A percentile compares a stretch with the other conserved stretches of the same genome.
Conservation (phyloP, 352 stramenopile species). For the Phytophthora foliorum region DNA sequence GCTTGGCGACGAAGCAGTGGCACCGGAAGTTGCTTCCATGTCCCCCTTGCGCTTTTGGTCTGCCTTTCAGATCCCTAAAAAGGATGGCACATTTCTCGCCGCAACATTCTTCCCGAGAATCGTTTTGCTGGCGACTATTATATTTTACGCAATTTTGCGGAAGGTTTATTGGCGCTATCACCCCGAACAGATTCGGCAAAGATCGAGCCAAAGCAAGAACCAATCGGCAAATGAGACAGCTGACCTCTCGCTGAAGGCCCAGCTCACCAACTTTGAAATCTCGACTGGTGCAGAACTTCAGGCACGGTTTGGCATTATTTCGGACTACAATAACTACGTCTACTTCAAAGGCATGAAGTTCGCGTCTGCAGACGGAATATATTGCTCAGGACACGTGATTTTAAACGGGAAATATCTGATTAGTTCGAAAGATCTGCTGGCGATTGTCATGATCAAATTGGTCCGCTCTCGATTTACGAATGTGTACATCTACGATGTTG, state of each 20-base stretch:
- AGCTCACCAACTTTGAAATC: constrained; percentile 44
- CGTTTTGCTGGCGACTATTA: constrained; percentile 19
- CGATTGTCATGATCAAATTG: constrained; percentile 37
- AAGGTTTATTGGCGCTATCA: constrained; percentile 24
- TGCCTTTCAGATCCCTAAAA: constrained; percentile 25
- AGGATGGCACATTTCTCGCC: constrained; percentile 26
- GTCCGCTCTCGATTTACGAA: constrained; percentile 22
- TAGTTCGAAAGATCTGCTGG: constrained; percentile 30
- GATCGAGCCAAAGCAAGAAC: constrained; percentile 12
- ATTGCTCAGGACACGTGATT: constrained; percentile 42
- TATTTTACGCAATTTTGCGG: constrained; percentile 17
- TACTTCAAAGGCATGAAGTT: constrained; percentile 47
- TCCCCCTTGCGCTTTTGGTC: constrained; percentile 32
- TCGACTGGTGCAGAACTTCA: constrained; percentile 41
- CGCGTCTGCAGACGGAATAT: constrained; percentile 39
- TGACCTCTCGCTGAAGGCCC: constrained; percentile 9
- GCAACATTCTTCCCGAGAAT: constrained; percentile 33
- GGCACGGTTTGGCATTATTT: constrained; percentile 46
- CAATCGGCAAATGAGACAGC: constrained; percentile 21
- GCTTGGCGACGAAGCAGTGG: constrained; percentile 9
- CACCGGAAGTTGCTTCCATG: constrained; percentile 12
- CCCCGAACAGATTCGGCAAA: constrained; percentile 14
- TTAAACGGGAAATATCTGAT: constrained; percentile 41
- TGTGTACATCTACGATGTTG: constrained; percentile 40
- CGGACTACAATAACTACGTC: constrained; percentile 43